Evolutionary conservation across 73 alveolate genomes (phyloP), one percentile per base, ranked within the genome.

Genomic region (Stentor coeruleus): DNA sequence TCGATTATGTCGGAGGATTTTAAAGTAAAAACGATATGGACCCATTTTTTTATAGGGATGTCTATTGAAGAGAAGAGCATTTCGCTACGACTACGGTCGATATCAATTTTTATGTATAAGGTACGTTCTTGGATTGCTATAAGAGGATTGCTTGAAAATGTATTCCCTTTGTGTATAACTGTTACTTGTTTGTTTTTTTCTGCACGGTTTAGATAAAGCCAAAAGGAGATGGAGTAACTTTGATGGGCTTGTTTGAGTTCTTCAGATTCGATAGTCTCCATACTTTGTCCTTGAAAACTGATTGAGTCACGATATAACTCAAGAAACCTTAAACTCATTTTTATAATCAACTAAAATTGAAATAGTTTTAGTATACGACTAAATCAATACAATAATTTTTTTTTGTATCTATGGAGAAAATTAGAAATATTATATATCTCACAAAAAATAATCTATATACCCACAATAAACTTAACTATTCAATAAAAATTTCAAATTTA

Each of bases 1-100:
- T 90, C 95, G 31, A 89, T 85, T 4, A 84, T 76, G 59, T 85
- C 93, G 14, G 86, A 85, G n/a, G 14, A 20, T 1, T 38, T 28
- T 20, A 75, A 66, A 26, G 31, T n/a, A 38, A 75, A 75, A n/a
- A 33, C 72, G 36, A 75, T 37, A 38, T 20, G 38, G 38, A 75
- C 83, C 83, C 83, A 75, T 40, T 75, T 75, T 14, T 38, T 31
- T 14, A 75, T 28, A 6, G 41, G 83, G 38, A 75, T 75, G 20
- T 37, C 83, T 14, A 28, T 15, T 0, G 59, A 37, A 20, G 83
- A 15, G 2, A 39, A 75, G n/a, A 75, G 39, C 11, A 35, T 36
- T 75, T 75, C 83, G 37, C 79, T 66, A 31, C 79, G n/a, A 26
- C 79, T 40, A 28, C 79, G n/a, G 40, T 66, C 79, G 37, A 31